Evolutionary conservation across 345 rosid species (phyloP).

Genomic region (Eucalyptus leucophloia): DNA sequence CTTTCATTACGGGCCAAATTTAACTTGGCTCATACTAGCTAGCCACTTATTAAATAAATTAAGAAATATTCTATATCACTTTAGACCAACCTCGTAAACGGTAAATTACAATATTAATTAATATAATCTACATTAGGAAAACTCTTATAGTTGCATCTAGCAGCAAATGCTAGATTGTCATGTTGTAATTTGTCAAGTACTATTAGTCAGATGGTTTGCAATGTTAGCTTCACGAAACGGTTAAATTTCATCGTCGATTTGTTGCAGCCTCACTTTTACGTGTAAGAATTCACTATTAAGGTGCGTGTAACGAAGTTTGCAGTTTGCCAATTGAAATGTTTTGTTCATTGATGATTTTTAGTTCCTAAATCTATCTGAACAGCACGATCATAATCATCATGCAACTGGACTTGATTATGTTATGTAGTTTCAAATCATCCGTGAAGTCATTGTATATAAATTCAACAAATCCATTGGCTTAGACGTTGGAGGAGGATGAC

Average conservation of each 20-base stretch:
- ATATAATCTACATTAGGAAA: too few species aligned
- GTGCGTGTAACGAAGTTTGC: not conserved
- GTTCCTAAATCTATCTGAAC: not conserved
- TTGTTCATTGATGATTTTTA: not conserved
- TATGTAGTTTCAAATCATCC: not conserved
- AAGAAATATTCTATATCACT: accelerated
- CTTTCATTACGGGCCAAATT: accelerated
- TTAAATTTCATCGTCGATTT: not conserved
- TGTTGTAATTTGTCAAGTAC: not conserved
- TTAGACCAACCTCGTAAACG: accelerated
- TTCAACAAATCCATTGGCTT: not conserved
- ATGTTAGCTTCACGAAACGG: not conserved
- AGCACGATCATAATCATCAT: not conserved
- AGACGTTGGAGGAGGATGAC: not conserved
- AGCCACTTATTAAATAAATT: accelerated
- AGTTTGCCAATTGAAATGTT: not conserved
- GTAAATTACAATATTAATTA: too few species aligned
- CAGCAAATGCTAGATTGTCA: not conserved
- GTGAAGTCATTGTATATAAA: not conserved
- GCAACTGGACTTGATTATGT: not conserved
- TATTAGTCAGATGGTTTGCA: not conserved
- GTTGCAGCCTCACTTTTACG: not conserved
- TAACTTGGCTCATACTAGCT: too few species aligned
- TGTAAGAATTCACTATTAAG: not conserved
- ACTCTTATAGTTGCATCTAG: not conserved